Percentiles rank a stretch among this genome's conserved stretches.
These are phyloP conservation scores for Chiua virens DNA, from an alignment of 768 basidiomycete genomes.

Conservation along the genomic window DNA sequence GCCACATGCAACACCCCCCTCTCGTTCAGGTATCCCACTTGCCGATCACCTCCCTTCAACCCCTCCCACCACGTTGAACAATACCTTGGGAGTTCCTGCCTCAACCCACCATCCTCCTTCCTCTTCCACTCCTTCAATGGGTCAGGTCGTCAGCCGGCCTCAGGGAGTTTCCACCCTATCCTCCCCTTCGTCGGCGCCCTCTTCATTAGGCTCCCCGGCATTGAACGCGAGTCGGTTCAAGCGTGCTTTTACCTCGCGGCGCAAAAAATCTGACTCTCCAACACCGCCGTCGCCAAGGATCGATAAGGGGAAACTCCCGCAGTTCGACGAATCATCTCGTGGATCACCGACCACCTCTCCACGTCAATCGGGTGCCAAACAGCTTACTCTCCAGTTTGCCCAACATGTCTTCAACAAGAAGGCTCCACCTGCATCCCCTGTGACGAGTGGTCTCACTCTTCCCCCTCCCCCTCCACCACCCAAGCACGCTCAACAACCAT, in stretches of 20 bases:
- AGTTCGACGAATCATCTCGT: slow-evolving; percentile 16
- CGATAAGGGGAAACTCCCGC: slow-evolving; percentile 20
- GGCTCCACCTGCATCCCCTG: slow-evolving; percentile 32
- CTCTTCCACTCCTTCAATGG: slow-evolving; percentile 31
- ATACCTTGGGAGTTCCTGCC: slow-evolving; percentile 27
- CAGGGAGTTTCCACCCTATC: slow-evolving; percentile 17
- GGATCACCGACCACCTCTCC: slow-evolving; percentile 9
- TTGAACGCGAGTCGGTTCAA: slow-evolving; percentile 26
- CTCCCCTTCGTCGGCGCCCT: slow-evolving; percentile 30
- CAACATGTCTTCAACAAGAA: slow-evolving; percentile 47
- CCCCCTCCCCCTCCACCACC: slow-evolving; percentile 41
- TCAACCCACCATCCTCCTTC: slow-evolving; percentile 25
- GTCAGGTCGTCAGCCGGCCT: slow-evolving; percentile 36
- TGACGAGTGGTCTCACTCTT: slow-evolving; percentile 28
- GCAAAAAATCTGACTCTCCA: slow-evolving; percentile 31
- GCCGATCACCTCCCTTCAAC: slow-evolving; percentile 43
- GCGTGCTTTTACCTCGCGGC: slow-evolving; percentile 33
- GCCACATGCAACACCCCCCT: slow-evolving; percentile 35
- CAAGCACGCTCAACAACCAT: slow-evolving; percentile 28
- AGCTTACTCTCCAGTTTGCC: slow-evolving; percentile 43
- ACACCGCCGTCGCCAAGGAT: slow-evolving; percentile 20
- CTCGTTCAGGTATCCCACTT: slow-evolving; percentile 41
- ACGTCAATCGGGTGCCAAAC: slow-evolving; percentile 31
- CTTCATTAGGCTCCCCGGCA: slow-evolving; percentile 19
- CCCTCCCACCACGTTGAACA: slow-evolving; percentile 37